These are phyloP conservation scores for Pelargonium nanum DNA, from an alignment of 345 rosid species.

Conservation along the genomic window DNA sequence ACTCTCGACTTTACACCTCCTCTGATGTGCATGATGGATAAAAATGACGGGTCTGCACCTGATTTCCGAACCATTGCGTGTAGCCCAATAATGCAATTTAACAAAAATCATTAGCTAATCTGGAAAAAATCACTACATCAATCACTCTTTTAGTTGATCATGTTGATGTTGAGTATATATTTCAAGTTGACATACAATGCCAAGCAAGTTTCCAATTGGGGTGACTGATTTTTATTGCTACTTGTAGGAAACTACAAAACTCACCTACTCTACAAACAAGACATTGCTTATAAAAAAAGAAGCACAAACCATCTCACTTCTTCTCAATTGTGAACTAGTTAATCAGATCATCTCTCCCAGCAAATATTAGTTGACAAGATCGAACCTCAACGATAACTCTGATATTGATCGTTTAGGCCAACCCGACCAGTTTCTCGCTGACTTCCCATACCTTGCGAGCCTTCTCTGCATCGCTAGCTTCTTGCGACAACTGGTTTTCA, in stretches of 20 bases:
- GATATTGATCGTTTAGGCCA: constrained; percentile 33
- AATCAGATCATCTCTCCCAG: neutral
- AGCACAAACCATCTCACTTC: neutral
- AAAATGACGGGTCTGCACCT: too few species aligned
- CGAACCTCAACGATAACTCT: too few species aligned
- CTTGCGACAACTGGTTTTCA: constrained; percentile 84
- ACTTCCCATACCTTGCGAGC: constrained; percentile 93
- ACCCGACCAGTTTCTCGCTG: constrained; percentile 92
- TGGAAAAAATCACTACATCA: too few species aligned
- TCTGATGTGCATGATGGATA: too few species aligned
- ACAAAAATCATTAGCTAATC: too few species aligned
- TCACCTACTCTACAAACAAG: neutral
- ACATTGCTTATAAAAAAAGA: neutral
- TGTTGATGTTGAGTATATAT: too few species aligned
- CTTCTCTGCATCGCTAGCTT: constrained; percentile 78
- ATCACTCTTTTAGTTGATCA: too few species aligned
- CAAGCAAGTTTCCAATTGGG: neutral
- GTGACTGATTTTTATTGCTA: neutral
- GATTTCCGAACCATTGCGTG: too few species aligned
- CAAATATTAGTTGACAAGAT: too few species aligned
- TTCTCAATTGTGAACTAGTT: neutral
- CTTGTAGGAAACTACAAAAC: neutral
- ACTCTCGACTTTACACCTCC: too few species aligned
- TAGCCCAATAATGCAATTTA: too few species aligned
- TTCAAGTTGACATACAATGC: too few species aligned